A percentile compares a stretch with the other conserved stretches of the same genome.
These are phyloP conservation scores for Lipomyces yamanashiensis DNA, from an alignment of 805 yeast species.

Conservation along the genomic window DNA sequence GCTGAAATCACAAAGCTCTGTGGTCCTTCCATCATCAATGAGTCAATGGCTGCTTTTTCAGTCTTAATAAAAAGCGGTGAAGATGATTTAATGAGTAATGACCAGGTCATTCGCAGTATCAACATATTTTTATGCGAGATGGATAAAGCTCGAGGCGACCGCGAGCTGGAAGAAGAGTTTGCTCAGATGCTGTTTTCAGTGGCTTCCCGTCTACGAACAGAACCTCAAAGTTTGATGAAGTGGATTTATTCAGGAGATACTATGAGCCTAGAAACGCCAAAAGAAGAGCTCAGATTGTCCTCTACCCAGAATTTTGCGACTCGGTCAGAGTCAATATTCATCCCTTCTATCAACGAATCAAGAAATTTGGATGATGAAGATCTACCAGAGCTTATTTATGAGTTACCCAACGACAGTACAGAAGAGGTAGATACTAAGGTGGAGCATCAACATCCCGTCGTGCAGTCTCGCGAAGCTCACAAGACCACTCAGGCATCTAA, in stretches of 20 bases:
- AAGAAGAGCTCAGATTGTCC: not conserved
- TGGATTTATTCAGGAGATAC: constrained; percentile 23
- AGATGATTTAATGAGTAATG: constrained; percentile 31
- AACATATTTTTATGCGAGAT: constrained; percentile 26
- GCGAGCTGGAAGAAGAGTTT: constrained; percentile 29
- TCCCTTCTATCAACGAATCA: constrained; percentile 1
- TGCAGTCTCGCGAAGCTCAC: not conserved
- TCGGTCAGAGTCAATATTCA: not conserved
- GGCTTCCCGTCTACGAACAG: constrained; percentile 32
- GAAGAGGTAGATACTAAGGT: not conserved
- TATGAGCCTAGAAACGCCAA: not conserved
- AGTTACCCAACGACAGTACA: constrained; percentile 24
- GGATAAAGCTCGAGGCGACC: constrained; percentile 16
- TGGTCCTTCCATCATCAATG: constrained; percentile 23
- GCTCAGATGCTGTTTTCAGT: constrained; percentile 35
- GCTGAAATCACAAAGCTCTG: constrained; percentile 19
- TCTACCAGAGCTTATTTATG: constrained; percentile 25
- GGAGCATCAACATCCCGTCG: not conserved
- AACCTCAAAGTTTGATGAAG: constrained; percentile 32
- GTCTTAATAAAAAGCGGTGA: constrained; percentile 27
- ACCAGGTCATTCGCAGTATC: constrained; percentile 25
- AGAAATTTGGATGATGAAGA: constrained; percentile 20
- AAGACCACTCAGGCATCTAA: not conserved
- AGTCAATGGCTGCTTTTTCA: constrained; percentile 28
- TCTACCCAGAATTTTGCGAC: not conserved